These are phyloP conservation scores for Neurospora discreta DNA, from an alignment of 495 filamentous ascomycete genomes.

Conservation along the genomic window DNA sequence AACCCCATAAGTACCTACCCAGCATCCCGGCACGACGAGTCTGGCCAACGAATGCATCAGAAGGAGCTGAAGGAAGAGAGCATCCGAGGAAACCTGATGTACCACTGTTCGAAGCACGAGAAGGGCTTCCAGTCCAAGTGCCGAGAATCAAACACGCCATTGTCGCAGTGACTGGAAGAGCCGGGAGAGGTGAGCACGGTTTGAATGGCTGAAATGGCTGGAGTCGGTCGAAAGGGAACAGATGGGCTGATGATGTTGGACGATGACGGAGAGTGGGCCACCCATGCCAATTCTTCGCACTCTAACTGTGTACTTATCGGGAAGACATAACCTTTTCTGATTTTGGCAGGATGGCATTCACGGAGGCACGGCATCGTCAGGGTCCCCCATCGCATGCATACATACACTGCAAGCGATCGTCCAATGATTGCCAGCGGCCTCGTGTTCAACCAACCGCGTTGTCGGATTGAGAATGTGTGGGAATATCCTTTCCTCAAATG, in stretches of 20 bases:
- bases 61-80: not conserved
- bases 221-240: not conserved
- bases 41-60: not conserved
- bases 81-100: not conserved
- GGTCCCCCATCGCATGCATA: not conserved
- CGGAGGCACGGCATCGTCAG: not conserved
- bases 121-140: not conserved
- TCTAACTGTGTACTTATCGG: not conserved
- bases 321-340: not conserved
- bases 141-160: not conserved
- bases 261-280: constrained; percentile 1
- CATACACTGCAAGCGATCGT: not conserved
- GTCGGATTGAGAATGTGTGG: not conserved
- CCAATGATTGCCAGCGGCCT: not conserved
- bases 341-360: not conserved
- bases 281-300: not conserved
- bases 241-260: constrained; percentile 15
- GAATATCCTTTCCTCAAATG: not conserved
- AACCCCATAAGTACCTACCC: not conserved
- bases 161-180: not conserved
- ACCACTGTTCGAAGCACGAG: not conserved
- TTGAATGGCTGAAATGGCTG: not conserved
- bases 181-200: not conserved
- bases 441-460: not conserved
- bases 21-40: not conserved